Evolutionary conservation across 2,329 filamentous ascomycete species (phyloP).

Genomic region (Fusarium setosum): DNA sequence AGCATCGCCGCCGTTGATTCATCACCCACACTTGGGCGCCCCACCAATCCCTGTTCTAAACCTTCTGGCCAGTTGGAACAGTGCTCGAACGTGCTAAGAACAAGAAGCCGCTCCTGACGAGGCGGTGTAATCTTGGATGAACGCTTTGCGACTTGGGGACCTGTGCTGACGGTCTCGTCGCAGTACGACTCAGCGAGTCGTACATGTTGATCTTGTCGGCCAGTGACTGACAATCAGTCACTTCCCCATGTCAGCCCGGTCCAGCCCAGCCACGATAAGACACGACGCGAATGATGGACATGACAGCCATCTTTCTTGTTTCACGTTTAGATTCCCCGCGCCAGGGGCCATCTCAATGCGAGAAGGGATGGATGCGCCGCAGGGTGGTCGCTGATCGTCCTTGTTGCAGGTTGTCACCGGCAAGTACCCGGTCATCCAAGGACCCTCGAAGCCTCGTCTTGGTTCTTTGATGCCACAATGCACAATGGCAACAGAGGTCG

Average conservation of each 20-base stretch:
- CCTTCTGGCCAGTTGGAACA: conserved; percentile 24
- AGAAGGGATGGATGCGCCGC: conserved; percentile 33
- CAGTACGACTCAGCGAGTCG: conserved; percentile 1
- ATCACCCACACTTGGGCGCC: conserved; percentile 17
- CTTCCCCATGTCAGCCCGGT: conserved; percentile 16
- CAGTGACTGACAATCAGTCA: conserved; percentile 40
- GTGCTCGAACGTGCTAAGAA: conserved; percentile 21
- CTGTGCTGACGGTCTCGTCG: not conserved
- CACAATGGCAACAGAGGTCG: conserved; percentile 25
- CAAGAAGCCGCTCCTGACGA: conserved; percentile 26
- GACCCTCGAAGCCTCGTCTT: conserved; percentile 14
- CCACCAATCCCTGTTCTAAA: conserved; percentile 18
- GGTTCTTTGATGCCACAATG: conserved; percentile 28
- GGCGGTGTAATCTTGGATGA: conserved; percentile 32
- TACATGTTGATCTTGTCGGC: conserved; percentile 25
- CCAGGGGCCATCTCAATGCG: conserved; percentile 26
- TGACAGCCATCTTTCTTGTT: conserved; percentile 30
- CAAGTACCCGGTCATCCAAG: conserved; percentile 18
- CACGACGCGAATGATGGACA: conserved; percentile 26
- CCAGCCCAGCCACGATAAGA: conserved; percentile 23
- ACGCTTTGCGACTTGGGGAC: not conserved
- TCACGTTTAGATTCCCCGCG: conserved; percentile 18
- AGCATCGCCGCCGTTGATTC: conserved; percentile 30
- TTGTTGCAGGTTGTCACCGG: conserved; percentile 24
- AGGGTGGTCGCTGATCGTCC: conserved; percentile 31